Evolutionary conservation across 805 yeast genomes (phyloP).

Genomic region (Candida ipomoeae): DNA sequence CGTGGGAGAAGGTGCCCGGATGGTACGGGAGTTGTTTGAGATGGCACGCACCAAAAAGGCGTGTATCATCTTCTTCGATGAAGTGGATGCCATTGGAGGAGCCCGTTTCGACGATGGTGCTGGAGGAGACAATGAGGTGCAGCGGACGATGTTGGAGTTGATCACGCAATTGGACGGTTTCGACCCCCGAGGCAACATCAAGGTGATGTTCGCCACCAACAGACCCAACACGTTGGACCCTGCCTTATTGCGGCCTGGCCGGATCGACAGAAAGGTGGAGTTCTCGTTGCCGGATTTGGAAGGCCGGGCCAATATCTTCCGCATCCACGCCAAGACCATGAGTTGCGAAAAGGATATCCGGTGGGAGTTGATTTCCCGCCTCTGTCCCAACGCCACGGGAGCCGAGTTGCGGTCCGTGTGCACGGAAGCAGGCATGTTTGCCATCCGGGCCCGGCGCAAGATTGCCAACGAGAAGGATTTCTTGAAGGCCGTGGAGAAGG

Average conservation of each 20-base stretch:
- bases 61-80: conserved; percentile 96
- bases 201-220: conserved; percentile 99
- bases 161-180: conserved; percentile 98
- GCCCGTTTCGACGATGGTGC: conserved; percentile 99
- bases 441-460: conserved; percentile 96
- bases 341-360: conserved; percentile 95
- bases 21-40: conserved; percentile 97
- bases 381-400: conserved; percentile 98
- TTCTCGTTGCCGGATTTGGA: conserved; percentile 94
- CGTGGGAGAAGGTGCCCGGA: conserved; percentile 99
- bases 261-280: conserved; percentile 98
- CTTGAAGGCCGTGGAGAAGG: conserved; percentile 96
- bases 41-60: conserved; percentile 99
- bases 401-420: conserved; percentile 98
- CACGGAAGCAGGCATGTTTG: conserved; percentile 99
- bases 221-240: conserved; percentile 98
- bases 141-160: conserved; percentile 97
- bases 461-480: conserved; percentile 98
- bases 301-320: conserved; percentile 95
- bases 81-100: conserved; percentile 98
- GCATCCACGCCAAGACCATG: conserved; percentile 97
- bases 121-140: conserved; percentile 98
- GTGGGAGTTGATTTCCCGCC: conserved; percentile 96
- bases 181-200: conserved; percentile 97
- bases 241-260: conserved; percentile 95